Evolutionary conservation across 2,329 filamentous ascomycete species (phyloP).

Genomic region (Alternaria sp.): DNA sequence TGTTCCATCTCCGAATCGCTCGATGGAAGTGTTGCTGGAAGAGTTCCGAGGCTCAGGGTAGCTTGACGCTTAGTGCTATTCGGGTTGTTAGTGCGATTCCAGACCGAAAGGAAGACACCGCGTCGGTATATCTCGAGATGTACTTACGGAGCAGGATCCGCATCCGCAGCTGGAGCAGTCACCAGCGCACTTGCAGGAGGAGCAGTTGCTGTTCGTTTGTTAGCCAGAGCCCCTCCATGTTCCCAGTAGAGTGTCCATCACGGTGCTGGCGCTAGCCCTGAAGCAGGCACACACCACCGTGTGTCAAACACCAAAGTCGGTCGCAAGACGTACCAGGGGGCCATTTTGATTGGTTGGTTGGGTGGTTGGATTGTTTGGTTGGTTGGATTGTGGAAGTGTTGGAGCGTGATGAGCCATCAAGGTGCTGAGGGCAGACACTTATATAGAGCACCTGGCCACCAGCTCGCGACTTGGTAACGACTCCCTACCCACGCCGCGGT

Average conservation of each 20-base stretch:
- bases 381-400: conserved; percentile 3
- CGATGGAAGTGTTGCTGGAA: neutral
- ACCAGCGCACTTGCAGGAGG: conserved; percentile 38
- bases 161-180: conserved; percentile 42
- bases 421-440: conserved; percentile 24
- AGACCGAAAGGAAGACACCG: neutral
- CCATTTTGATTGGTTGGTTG: conserved; percentile 20
- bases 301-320: neutral
- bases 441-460: conserved; percentile 17
- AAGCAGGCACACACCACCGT: neutral
- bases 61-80: conserved; percentile 17
- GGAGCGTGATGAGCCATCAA: conserved; percentile 27
- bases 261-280: conserved; percentile 19
- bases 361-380: conserved; percentile 8
- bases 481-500: neutral
- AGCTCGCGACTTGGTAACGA: neutral
- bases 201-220: conserved; percentile 27
- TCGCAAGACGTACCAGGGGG: conserved; percentile 29
- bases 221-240: conserved; percentile 6
- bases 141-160: conserved; percentile 34
- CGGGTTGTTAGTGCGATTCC: neutral
- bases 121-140: neutral
- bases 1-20: neutral
- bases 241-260: conserved; percentile 21
- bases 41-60: neutral